Conservation (phyloP, 108 stramenopile species). For the Cyclostephanos tholiformis region DNA sequence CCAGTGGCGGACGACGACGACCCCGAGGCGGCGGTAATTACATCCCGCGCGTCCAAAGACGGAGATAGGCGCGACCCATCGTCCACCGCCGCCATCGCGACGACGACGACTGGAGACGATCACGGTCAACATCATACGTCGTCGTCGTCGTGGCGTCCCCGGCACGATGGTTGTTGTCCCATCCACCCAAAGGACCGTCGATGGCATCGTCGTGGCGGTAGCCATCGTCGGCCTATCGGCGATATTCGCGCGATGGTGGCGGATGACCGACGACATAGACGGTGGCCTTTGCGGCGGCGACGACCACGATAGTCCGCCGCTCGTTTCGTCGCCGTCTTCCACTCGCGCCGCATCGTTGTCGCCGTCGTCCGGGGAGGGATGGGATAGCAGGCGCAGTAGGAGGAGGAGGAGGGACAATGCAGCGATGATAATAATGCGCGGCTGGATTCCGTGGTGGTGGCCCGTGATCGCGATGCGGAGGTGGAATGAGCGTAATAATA, state of each 20-base stretch:
- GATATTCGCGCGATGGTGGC: conserved; percentile 13
- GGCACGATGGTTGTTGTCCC: not conserved
- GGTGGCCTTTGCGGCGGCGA: not conserved
- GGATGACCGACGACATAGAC: not conserved
- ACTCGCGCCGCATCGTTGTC: too few relatives aligned
- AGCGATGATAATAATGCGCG: not conserved
- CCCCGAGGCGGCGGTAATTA: too few relatives aligned
- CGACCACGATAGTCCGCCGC: not conserved
- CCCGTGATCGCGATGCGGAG: conserved; percentile 32
- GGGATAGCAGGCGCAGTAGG: not conserved
- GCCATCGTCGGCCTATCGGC: conserved; percentile 40
- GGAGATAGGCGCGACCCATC: too few relatives aligned
- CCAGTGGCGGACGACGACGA: too few relatives aligned
- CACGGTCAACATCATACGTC: too few relatives aligned
- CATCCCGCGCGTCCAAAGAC: too few relatives aligned
- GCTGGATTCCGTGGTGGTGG: conserved; percentile 43
- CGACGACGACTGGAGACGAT: too few relatives aligned
- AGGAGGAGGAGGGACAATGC: not conserved
- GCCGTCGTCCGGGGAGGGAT: not conserved
- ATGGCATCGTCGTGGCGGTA: conserved; percentile 46
- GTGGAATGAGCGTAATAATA: conserved; percentile 11
- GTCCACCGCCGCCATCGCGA: too few relatives aligned
- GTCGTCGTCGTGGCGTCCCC: too few relatives aligned
- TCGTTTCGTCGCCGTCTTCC: too few relatives aligned
- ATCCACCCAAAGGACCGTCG: conserved; percentile 40